Evolutionary conservation across 2,329 filamentous ascomycete genomes (phyloP).

Genomic region (Mycocentrospora acerina): DNA sequence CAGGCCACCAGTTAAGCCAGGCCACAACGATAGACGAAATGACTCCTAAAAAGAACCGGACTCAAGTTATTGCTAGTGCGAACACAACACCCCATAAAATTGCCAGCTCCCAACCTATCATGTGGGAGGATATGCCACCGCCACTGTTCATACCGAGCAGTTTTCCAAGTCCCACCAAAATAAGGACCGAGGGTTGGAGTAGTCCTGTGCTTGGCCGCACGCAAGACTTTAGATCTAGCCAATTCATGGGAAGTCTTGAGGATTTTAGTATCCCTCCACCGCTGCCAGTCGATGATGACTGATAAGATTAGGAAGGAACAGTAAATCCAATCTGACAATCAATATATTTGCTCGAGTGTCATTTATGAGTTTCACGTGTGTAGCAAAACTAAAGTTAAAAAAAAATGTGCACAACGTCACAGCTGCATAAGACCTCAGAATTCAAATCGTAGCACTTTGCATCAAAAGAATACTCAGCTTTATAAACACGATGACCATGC

Average conservation of each 20-base stretch:
- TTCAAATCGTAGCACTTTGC: no score
- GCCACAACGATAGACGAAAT: conserved; percentile 37
- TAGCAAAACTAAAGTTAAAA: no score
- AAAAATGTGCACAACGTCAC: no score
- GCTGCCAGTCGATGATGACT: conserved; percentile 20
- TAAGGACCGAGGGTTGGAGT: conserved; percentile 23
- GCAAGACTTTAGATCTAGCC: conserved; percentile 15
- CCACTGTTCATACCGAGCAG: conserved; percentile 37
- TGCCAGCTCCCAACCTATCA: conserved; percentile 17
- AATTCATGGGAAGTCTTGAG: conserved; percentile 26
- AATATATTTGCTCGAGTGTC: no score
- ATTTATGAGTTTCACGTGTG: no score
- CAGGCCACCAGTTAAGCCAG: conserved; percentile 26
- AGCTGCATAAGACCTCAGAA: no score
- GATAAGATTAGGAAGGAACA: no score
- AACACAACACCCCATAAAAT: conserved; percentile 26
- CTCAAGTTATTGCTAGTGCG: conserved; percentile 13
- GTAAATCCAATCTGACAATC: no score
- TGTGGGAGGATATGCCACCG: conserved; percentile 29
- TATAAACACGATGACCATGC: no score
- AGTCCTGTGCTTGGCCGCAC: conserved; percentile 21
- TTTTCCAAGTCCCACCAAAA: conserved; percentile 32
- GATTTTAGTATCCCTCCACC: conserved; percentile 37
- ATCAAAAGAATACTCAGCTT: no score
- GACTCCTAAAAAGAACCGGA: conserved; percentile 20